A percentile compares a stretch with the other conserved stretches of the same genome.
Conservation (phyloP, 1,139 yeast genomes). For the Blastobotrys buckinghamii region DNA sequence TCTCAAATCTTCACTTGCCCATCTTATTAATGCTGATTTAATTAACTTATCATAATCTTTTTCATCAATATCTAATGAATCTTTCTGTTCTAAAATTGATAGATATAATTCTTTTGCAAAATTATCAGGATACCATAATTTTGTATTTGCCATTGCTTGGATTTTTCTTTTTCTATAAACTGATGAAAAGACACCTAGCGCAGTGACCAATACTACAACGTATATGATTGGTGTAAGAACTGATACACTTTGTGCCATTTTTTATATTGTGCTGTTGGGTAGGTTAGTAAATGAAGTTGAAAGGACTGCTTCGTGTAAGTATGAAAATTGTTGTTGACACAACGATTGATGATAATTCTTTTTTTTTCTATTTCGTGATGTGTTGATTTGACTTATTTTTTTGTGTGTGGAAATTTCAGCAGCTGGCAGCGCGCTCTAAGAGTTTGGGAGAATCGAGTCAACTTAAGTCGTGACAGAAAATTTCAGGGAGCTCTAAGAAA, state of each 20-base stretch:
- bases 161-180: constrained; percentile 60
- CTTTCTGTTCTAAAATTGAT: constrained; percentile 46
- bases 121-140: constrained; percentile 67
- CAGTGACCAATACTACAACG: constrained; percentile 61
- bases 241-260: constrained; percentile 49
- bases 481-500: too few species aligned
- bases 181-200: constrained; percentile 70
- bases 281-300: neutral
- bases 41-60: constrained; percentile 75
- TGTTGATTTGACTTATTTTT: too few species aligned
- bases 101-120: constrained; percentile 59
- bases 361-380: too few species aligned
- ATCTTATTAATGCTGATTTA: constrained; percentile 74
- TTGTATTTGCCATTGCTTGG: constrained; percentile 43
- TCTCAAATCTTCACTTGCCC: constrained; percentile 69
- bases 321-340: too few species aligned
- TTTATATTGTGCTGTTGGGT: neutral
- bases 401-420: too few species aligned
- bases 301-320: neutral
- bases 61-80: constrained; percentile 37
- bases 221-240: constrained; percentile 80
- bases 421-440: too few species aligned
- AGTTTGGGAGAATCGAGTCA: too few species aligned
- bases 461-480: too few species aligned
- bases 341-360: too few species aligned